These are phyloP conservation scores for Chaetomium sp. DNA, from an alignment of 2,329 filamentous ascomycete species.

Conservation along the genomic window DNA sequence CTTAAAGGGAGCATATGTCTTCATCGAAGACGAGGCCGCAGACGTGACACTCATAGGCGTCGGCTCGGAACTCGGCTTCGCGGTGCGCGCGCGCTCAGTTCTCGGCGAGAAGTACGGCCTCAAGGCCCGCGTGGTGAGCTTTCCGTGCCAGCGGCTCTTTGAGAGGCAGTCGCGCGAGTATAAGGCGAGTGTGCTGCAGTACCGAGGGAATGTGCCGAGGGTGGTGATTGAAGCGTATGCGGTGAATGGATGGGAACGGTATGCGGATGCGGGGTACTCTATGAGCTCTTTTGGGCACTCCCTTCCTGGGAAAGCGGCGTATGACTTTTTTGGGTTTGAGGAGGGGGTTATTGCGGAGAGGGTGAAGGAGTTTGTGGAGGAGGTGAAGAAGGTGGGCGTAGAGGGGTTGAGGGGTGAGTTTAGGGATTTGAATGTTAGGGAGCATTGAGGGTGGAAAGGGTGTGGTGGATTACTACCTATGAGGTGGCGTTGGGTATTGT, in stretches of 20 bases:
- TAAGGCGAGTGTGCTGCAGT: constrained; percentile 2
- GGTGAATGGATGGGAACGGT: constrained; percentile 7
- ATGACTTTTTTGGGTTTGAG: constrained; percentile 7
- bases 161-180: constrained; percentile 4
- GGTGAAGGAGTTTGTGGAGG: neutral
- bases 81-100: neutral
- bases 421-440: constrained; percentile 4
- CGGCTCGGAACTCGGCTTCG: constrained; percentile 8
- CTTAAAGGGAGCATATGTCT: neutral
- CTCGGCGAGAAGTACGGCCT: neutral
- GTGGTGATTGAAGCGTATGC: constrained; percentile 9
- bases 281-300: constrained; percentile 13
- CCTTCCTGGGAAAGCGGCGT: constrained; percentile 1
- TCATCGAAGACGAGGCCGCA: neutral
- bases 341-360: constrained; percentile 2
- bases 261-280: constrained; percentile 6
- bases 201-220: neutral
- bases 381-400: constrained; percentile 7
- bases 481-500: no score
- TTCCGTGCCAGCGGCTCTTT: constrained; percentile 10
- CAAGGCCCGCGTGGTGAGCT: constrained; percentile 2
- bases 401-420: constrained; percentile 9
- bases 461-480: no score
- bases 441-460: neutral
- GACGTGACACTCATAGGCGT: constrained; percentile 7